Conservation (phyloP, 495 filamentous ascomycete genomes). For the Neurospora sp. region DNA sequence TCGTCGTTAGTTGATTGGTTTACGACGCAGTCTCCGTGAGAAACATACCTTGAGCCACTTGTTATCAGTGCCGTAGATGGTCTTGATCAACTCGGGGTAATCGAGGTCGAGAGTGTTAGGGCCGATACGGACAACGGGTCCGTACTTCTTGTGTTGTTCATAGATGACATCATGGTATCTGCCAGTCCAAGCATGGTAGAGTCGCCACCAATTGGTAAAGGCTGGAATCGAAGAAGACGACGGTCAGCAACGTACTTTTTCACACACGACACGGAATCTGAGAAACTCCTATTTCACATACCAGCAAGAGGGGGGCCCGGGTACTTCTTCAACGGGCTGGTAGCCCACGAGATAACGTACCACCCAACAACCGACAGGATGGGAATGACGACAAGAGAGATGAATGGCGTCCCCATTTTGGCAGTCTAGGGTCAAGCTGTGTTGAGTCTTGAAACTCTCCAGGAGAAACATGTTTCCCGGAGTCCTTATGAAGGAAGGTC, state of each 20-base stretch:
- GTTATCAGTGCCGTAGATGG: constrained; percentile 25
- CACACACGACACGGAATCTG: background rate
- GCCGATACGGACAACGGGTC: constrained; percentile 42
- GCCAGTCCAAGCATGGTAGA: constrained; percentile 16
- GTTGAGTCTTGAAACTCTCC: background rate
- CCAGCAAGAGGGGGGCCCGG: constrained; percentile 12
- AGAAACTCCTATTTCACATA: background rate
- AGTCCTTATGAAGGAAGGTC: background rate
- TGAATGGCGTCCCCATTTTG: background rate
- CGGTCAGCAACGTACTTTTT: too few relatives aligned
- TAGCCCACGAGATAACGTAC: background rate
- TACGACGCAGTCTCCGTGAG: background rate
- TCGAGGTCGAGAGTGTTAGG: constrained; percentile 41
- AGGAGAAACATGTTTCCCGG: background rate
- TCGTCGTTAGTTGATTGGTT: background rate
- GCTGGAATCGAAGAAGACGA: constrained; percentile 1
- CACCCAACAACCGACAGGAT: background rate
- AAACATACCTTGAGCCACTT: constrained; percentile 16
- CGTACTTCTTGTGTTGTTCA: constrained; percentile 37
- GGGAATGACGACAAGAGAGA: background rate
- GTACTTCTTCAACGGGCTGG: constrained; percentile 2
- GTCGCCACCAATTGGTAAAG: constrained; percentile 32
- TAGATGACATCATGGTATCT: constrained; percentile 16
- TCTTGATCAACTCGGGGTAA: constrained; percentile 24
- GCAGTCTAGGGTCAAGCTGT: background rate